phyloP scores from a whole-genome alignment of 2,329 filamentous ascomycete genomes.

The Nannizziopsis arthrosporioides region DNA sequence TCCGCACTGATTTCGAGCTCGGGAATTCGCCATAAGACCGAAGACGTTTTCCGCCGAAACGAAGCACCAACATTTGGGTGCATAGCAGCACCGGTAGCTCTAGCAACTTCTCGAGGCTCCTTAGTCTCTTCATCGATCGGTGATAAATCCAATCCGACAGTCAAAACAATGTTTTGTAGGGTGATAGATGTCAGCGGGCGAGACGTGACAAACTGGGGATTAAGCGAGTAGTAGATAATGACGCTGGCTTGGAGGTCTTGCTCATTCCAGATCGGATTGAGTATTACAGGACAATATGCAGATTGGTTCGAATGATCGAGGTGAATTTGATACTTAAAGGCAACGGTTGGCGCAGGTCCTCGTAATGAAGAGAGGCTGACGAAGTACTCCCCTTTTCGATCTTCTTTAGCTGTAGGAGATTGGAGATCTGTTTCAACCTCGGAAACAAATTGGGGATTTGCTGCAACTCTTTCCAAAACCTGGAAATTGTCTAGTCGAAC shows the following conservation, averaged over 20 bases:
- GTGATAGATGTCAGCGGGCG: constrained; percentile 38
- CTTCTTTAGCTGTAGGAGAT: constrained; percentile 31
- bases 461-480: constrained; percentile 80
- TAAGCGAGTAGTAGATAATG: constrained; percentile 72
- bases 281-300: constrained; percentile 57
- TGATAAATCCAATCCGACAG: constrained; percentile 35
- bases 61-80: constrained; percentile 34
- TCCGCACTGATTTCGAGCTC: constrained; percentile 43
- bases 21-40: constrained; percentile 36
- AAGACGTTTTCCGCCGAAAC: constrained; percentile 37
- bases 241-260: constrained; percentile 77
- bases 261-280: constrained; percentile 70
- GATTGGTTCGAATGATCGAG: constrained; percentile 48
- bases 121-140: constrained; percentile 37
- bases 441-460: constrained; percentile 81
- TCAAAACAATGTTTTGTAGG: constrained; percentile 68
- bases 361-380: constrained; percentile 61
- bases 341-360: constrained; percentile 54
- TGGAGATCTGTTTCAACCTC: constrained; percentile 36
- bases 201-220: constrained; percentile 52
- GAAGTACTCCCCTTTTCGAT: constrained; percentile 64
- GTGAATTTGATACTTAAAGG: constrained; percentile 87
- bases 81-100: constrained; percentile 36
- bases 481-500: constrained; percentile 82
- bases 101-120: constrained; percentile 29